Evolutionary conservation across 768 basidiomycete genomes (phyloP), one percentile per base, ranked within the genome.

Genomic region (Amanita phalloides): DNA sequence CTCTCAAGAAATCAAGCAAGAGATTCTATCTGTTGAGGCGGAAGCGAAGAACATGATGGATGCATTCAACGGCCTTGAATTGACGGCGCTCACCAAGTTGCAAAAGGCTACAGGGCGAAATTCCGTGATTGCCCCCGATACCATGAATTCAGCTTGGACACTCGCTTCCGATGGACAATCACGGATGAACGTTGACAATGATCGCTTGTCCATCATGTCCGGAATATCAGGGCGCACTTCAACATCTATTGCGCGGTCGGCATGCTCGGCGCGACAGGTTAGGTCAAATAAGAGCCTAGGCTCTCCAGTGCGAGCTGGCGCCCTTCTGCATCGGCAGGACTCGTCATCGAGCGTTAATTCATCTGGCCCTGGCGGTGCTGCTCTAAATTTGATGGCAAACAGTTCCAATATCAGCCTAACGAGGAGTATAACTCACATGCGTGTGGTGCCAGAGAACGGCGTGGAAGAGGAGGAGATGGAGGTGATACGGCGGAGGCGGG

Each of bases 51-150:
- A 83, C 45, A 65, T 90, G 43, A 74, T 88, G 66, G 87, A 90
- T 60, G 86, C 86, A 3, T 90, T 90, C 63, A 86, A 79, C 57
- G 85, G 87, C 7, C 70, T 90, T 36, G 87, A 90, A 63, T 70
- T 90, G 53, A 83, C 75, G 32, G 77, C 82, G 20, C 66, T 88
- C 45, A 79, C 81, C 8, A 73, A 75, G 53, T 60, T 68, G 14
- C 73, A 74, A 44, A 47, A 48, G 23, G 11, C 45, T 42, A 48
- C 52, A 44, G 48, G 57, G 28, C 36, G 56, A 43, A 53, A 50
- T 45, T 46, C 45, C 21, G 32, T 39, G 43, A 35, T 53, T 48
- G 38, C 26, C 21, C 33, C 36, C 17, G 59, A 49, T 28, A 53
- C 53, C 33, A 58, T 55, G 6, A 69, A 68, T 43, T 68, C 70